Base-by-base conservation (phyloP, 352 stramenopile species). In the Phytophthora hibernalis region DNA sequence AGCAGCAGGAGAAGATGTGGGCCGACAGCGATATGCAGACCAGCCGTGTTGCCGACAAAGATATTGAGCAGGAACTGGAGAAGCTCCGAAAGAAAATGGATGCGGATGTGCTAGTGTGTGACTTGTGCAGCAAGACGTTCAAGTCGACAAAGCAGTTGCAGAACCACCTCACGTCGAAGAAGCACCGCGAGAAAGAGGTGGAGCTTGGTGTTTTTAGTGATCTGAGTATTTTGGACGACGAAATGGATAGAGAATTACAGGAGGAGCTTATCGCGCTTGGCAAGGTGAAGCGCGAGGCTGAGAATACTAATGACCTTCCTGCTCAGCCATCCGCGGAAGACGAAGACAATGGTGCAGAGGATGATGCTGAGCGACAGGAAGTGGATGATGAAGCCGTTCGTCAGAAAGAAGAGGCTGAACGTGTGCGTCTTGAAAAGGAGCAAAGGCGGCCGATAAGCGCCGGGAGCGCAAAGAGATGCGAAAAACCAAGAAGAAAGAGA, bases 71-170 rank as follows among this genome's bases (percentile, higher is more conserved):
- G 33, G 85, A 95, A 54, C 68, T 93, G 5, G 83, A 84, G 21
- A 82, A 78, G 48, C 65, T 89, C 22, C 82, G 77, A 18, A 76
- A 79, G 56, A 94, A 92, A 65, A 72, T 92, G 58, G 78, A 94
- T 47, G 81, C 81, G 5, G 79, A 90, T 16, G 47, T 93, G 38
- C 57, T 93, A 22, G 59, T 90, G 5, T 96, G 88, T 50, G 84
- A 93, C 45, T 64, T 96, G 54, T 96, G 88, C 65, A 85, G 76
- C 61, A 94, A 96, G 65, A 84, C 74, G 4, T 96, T 96, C 74
- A 94, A 92, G 75, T 93, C 86, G 6, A 60, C 77, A 24, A 95
- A 95, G 63, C 88, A 96, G 62, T 72, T 95, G 20, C 65, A 89
- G 40, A 94, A 93, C 62, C 86, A 96, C 60, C 55, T 94, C 1